These are phyloP conservation scores for Amoebophrya sp. DNA, from an alignment of 169 alveolate genomes.

Conservation along the genomic window DNA sequence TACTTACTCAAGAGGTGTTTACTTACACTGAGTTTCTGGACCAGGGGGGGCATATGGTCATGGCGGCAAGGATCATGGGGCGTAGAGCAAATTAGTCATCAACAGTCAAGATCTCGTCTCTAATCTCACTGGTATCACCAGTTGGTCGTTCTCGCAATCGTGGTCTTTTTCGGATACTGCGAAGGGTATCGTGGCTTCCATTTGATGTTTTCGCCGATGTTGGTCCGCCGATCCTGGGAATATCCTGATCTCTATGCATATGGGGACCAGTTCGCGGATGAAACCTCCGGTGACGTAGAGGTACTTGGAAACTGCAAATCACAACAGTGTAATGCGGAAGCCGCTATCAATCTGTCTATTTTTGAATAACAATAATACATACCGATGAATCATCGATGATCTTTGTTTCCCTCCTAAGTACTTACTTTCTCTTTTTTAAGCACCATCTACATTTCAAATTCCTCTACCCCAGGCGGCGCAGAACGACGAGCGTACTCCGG, in stretches of 20 bases:
- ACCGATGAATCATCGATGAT: background rate
- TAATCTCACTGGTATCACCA: background rate
- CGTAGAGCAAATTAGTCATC: no score
- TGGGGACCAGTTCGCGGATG: no score
- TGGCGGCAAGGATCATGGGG: no score
- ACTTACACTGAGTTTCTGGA: no score
- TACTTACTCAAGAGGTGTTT: no score
- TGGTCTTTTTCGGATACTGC: background rate
- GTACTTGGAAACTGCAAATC: background rate
- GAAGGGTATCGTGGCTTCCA: slow-evolving; percentile 1
- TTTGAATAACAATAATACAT: background rate
- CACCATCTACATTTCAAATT: no score
- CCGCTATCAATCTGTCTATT: background rate
- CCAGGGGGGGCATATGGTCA: no score
- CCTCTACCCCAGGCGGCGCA: background rate
- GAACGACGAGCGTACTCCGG: background rate
- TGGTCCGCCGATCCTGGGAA: background rate
- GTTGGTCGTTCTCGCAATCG: background rate
- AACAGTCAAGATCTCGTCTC: no score
- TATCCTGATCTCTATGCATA: background rate
- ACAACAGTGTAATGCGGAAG: background rate
- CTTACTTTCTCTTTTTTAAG: no score
- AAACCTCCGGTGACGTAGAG: background rate
- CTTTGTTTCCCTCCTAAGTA: no score
- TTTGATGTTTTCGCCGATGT: background rate